Conservation (phyloP, 176 grass and related monocot genomes). For the Musa itinerans region DNA sequence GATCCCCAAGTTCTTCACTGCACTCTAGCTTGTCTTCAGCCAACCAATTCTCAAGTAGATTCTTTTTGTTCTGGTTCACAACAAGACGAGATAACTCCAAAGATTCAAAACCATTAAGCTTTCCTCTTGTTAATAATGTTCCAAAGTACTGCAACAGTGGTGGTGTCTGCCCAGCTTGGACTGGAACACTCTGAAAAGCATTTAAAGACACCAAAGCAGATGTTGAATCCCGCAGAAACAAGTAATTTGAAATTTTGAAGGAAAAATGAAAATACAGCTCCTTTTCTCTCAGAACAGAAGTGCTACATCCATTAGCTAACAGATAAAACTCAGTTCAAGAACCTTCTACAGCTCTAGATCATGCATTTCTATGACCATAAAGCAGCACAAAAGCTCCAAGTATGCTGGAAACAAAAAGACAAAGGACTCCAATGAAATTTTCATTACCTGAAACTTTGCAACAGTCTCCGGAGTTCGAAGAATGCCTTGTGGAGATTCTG, state of each 20-base stretch:
- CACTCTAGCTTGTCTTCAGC: slow-evolving; percentile 94
- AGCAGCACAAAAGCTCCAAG: no score
- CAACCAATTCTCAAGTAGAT: slow-evolving; percentile 88
- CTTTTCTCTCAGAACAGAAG: no score
- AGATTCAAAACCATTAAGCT: slow-evolving; percentile 89
- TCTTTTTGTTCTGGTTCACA: slow-evolving; percentile 98
- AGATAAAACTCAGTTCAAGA: no score
- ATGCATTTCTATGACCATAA: no score
- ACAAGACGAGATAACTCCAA: slow-evolving; percentile 85
- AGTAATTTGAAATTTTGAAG: not conserved
- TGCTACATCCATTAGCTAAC: no score
- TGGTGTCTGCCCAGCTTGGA: slow-evolving; percentile 87
- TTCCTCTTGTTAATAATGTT: slow-evolving; percentile 76
- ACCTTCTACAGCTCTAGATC: no score
- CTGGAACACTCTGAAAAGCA: slow-evolving; percentile 65
- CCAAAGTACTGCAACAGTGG: slow-evolving; percentile 88
- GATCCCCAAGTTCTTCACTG: slow-evolving; percentile 91
- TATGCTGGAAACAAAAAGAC: not conserved
- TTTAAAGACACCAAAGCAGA: not conserved
- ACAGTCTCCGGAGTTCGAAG: slow-evolving; percentile 90
- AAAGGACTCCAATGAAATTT: not conserved
- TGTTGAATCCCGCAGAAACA: not conserved
- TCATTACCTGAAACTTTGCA: slow-evolving; percentile 75
- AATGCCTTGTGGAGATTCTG: slow-evolving; percentile 87
- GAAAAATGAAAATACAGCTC: not conserved